Conservation (phyloP, 306 rosid species). For the Leucaena leucocephala region DNA sequence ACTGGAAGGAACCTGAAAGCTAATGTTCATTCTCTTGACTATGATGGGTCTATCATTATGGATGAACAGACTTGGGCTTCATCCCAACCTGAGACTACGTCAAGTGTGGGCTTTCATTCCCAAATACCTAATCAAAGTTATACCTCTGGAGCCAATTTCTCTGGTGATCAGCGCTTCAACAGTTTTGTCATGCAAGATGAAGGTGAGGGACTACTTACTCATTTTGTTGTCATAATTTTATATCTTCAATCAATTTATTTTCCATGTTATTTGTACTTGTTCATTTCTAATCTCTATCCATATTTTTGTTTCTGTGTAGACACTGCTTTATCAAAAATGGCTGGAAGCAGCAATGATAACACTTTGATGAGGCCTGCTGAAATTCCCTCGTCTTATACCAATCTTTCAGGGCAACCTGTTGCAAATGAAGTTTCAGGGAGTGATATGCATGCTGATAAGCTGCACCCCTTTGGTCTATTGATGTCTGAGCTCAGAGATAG, state of each 20-base stretch:
- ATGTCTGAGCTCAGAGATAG: conserved; percentile 70
- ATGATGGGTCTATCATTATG: conserved; percentile 39
- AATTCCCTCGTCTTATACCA: conserved; percentile 40
- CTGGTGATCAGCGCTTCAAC: conserved; percentile 47
- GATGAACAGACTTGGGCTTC: conserved; percentile 52
- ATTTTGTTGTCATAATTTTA: conserved; percentile 16
- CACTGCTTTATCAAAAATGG: conserved; percentile 45
- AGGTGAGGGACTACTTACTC: conserved; percentile 43
- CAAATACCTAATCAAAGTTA: conserved; percentile 42
- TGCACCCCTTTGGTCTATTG: conserved; percentile 73
- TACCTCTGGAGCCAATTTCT: conserved; percentile 47
- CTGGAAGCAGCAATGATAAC: conserved; percentile 47
- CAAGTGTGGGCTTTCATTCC: conserved; percentile 40
- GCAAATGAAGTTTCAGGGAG: conserved; percentile 47
- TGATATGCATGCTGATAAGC: conserved; percentile 49
- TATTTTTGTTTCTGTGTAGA: conserved; percentile 44
- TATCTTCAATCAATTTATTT: conserved; percentile 11
- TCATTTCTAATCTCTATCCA: conserved; percentile 17
- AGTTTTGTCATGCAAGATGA: conserved; percentile 50
- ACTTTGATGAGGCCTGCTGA: conserved; percentile 46
- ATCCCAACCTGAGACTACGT: conserved; percentile 45
- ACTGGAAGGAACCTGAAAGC: conserved; percentile 52
- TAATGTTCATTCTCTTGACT: conserved; percentile 41
- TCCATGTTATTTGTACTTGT: conserved; percentile 11
- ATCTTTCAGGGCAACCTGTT: conserved; percentile 41